Evolutionary conservation across 495 filamentous ascomycete species (phyloP).

Genomic region (Apiosordaria backusii): DNA sequence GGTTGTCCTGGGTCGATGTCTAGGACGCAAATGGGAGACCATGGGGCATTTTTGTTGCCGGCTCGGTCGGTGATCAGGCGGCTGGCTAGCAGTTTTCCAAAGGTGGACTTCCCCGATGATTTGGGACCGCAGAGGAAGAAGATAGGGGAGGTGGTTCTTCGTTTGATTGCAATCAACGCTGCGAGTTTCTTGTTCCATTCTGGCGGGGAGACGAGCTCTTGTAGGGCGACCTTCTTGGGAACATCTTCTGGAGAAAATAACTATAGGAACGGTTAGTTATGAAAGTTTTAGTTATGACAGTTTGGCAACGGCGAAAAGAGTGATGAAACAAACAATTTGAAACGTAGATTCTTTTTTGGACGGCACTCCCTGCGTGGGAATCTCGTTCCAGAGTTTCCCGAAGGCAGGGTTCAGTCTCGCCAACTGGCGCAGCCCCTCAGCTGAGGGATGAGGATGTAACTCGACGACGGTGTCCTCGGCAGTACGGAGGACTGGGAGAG

Average conservation of each 20-base stretch:
- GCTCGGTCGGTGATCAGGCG: conserved; percentile 56
- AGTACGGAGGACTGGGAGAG: conserved; percentile 67
- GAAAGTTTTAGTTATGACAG: neutral
- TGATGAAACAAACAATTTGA: conserved; percentile 33
- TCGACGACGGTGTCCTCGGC: conserved; percentile 49
- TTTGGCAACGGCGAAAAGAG: conserved; percentile 1
- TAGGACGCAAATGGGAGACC: conserved; percentile 56
- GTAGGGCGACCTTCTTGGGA: conserved; percentile 45
- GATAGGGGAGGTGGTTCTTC: conserved; percentile 38
- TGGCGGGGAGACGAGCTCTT: conserved; percentile 59
- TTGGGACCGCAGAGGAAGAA: conserved; percentile 75
- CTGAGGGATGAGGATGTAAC: conserved; percentile 48
- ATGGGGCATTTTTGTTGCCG: conserved; percentile 24
- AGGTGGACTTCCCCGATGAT: conserved; percentile 82
- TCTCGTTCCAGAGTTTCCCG: conserved; percentile 68
- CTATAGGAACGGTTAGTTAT: conserved; percentile 31
- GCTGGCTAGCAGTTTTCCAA: conserved; percentile 72
- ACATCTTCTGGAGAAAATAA: conserved; percentile 46
- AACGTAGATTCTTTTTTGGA: conserved; percentile 29
- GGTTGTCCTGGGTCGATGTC: conserved; percentile 85
- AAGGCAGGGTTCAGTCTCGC: conserved; percentile 65
- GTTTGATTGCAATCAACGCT: conserved; percentile 36
- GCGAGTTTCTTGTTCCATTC: conserved; percentile 59
- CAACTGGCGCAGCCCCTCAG: conserved; percentile 55
- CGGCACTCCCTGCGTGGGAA: conserved; percentile 13